Evolutionary conservation across 108 stramenopile genomes (phyloP), one percentile per base, ranked within the genome.

Genomic region (Pseudonitzschia delicatissima): DNA sequence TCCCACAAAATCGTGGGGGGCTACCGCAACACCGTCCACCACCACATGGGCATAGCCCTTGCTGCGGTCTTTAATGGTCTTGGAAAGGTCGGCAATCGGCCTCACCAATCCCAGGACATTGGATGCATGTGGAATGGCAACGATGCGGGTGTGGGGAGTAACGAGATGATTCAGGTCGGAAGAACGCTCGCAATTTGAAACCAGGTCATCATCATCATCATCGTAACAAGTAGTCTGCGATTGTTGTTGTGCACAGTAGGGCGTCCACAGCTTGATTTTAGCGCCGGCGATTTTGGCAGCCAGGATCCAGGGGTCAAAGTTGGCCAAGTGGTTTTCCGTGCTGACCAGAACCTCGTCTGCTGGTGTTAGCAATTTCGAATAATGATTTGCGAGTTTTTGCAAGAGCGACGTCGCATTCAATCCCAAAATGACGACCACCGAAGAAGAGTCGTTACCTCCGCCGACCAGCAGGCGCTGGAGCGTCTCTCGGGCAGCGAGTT

Each of bases 21-120:
- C 79, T 26, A 87, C 87, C 4, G 93, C 93, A 17, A 94, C 93
- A 18, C 90, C 93, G 68, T 94, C 93, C 1, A 91, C 86, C 0
- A 91, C 77, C 13, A 90, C 67, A 36, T 77, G 77, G 6, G 82
- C 92, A 66, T 70, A 36, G n/a, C 76, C 71, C 9, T 64, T 36
- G 45, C 74, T 77, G 26, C 48, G 57, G 1, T 53, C 11, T 44
- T 74, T 75, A 4, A 90, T 76, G 0, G 64, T 37, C 7, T 25
- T 15, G 26, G 77, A 67, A 37, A 90, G 66, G 17, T 42, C 32
- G 6, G 64, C 20, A 11, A 91, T 68, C 49, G 87, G 81, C 5
- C 85, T 75, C n/a, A 87, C 66, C 27, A 76, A 64, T 1, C 93
- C 93, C 57, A 94, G 36, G 51, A 94, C 64, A 66, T 94, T 94